Base-by-base conservation (phyloP, 805 yeast genomes). In the Zygoascus flipseniorum region DNA sequence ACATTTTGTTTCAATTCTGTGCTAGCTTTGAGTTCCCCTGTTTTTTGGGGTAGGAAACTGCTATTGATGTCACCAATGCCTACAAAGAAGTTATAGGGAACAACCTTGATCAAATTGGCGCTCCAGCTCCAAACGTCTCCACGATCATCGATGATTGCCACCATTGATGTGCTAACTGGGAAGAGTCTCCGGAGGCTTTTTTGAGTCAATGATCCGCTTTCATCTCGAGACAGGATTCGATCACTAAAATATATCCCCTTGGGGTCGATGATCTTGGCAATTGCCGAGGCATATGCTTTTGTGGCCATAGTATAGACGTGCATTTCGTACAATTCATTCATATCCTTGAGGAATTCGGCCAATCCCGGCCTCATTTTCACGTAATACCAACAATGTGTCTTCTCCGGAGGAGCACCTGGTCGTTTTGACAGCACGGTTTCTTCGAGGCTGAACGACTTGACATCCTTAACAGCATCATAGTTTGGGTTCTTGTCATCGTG, bases 61-160 rank as follows among this genome's bases (percentile, higher is more conserved):
- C 96, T 88, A 64, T 93, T 93, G 64, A 93, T 93, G 72, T 93
- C 99, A 31, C 99, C 99, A 53, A 92, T 89, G 10, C 98, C 98
- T 39, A 90, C 95, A 63, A 93, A 93, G 62, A 93, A 93, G 66
- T 88, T 96, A 67, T 89, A 93, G 0, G 99, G 99, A 1, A 89
- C 85, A 5, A 92, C 98, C 69, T 92, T 88, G 54, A 93, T 81
- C 61, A 93, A 72, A 65, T 93, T 90, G 11, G 85, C 82, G 60
- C 89, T 86, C 99, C 99, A 93, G 64, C 86, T 87, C 99, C 99
- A 93, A 19, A 93, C 99, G 68, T 93, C 99, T 2, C 97, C 99
- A 66, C 99, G 79, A 68, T 93, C 99, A 68, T 93, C 99, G 55
- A 93, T 93, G 47, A 93, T 84, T 1, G 87, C 93, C 32, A 93